These are phyloP conservation scores for Stemphylium beticola DNA, from an alignment of 2,329 filamentous ascomycete genomes.

Conservation along the genomic window DNA sequence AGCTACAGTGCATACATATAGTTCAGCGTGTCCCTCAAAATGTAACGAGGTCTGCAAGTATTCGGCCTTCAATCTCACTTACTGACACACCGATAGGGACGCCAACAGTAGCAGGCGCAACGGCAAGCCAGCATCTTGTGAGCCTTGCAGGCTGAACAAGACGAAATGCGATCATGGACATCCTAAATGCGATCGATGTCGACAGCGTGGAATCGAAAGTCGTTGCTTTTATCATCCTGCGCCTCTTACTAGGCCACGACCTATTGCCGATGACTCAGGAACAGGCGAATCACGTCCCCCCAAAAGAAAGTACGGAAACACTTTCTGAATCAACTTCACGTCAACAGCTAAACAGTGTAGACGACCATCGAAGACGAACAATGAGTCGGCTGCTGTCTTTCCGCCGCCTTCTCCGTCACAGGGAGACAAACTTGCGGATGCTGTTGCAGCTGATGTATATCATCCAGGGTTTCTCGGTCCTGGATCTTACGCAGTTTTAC, in stretches of 20 bases:
- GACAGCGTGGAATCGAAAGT: conserved; percentile 41
- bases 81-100: conserved; percentile 27
- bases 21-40: neutral
- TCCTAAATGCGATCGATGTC: conserved; percentile 43
- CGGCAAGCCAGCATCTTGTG: conserved; percentile 43
- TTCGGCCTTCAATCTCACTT: neutral
- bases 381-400: conserved; percentile 12
- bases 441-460: conserved; percentile 41
- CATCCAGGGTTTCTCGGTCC: conserved; percentile 44
- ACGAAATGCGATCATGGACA: conserved; percentile 42
- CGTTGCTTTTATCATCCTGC: conserved; percentile 46
- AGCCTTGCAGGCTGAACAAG: conserved; percentile 44
- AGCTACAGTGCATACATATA: neutral
- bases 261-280: conserved; percentile 15
- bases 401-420: conserved; percentile 21
- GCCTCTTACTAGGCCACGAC: conserved; percentile 40
- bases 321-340: neutral
- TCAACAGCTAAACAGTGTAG: conserved; percentile 12
- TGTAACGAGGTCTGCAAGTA: neutral
- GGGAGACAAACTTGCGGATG: conserved; percentile 38
- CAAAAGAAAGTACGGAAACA: conserved; percentile 38
- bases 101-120: conserved; percentile 38
- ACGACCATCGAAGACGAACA: conserved; percentile 24
- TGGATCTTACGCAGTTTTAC: conserved; percentile 39
- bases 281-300: conserved; percentile 23